Percentiles rank a stretch among this genome's conserved stretches.
phyloP scores from a whole-genome alignment of 805 yeast genomes.

The Yarrowia sp. region DNA sequence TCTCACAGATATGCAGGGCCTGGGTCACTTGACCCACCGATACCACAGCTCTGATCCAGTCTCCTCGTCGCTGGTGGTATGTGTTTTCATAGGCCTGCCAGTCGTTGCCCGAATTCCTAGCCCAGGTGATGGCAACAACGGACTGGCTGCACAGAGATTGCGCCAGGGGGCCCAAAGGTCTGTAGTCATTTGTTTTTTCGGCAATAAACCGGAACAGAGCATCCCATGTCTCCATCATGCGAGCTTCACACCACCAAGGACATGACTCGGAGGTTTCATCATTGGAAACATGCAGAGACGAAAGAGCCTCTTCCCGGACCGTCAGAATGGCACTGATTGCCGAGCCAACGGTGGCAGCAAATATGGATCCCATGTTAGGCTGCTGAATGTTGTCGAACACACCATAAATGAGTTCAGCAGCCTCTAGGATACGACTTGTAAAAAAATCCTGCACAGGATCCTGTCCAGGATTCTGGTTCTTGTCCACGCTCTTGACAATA shows the following conservation, averaged over 20 bases:
- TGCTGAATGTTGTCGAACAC: background rate
- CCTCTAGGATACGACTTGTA: background rate
- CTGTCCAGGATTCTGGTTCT: background rate
- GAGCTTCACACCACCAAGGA: conserved; percentile 1
- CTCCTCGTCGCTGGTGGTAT: conserved; percentile 37
- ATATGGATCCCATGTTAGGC: background rate
- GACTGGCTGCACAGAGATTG: background rate
- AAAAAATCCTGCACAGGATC: background rate
- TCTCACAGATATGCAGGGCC: conserved; percentile 62
- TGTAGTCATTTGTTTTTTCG: background rate
- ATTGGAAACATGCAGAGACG: background rate
- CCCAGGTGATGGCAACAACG: background rate
- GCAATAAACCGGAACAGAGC: background rate
- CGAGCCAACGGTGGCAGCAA: background rate
- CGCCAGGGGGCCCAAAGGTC: background rate
- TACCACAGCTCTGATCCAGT: conserved; percentile 60
- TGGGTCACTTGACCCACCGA: conserved; percentile 48
- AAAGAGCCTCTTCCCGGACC: background rate
- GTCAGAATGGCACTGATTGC: background rate
- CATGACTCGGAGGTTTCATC: background rate
- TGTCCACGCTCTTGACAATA: background rate
- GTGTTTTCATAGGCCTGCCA: conserved; percentile 5
- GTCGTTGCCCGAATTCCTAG: background rate
- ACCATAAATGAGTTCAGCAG: background rate
- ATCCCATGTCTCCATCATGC: conserved; percentile 13